These are phyloP conservation scores for Coemansia sp. DNA, from an alignment of 192 early-diverging fungal species.

Conservation along the genomic window DNA sequence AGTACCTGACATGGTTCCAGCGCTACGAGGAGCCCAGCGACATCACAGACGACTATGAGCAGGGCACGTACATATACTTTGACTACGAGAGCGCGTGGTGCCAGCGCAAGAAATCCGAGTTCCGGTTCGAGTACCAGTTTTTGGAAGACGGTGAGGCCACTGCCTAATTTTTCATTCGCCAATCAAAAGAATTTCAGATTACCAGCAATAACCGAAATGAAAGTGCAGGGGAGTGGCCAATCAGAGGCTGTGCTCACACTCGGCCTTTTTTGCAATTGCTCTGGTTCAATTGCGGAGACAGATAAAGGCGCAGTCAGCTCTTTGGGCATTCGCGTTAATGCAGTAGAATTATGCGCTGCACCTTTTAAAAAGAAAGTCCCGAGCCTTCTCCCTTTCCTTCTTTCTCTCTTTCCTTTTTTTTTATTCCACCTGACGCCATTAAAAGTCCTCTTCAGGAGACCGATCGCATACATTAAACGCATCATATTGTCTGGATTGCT, in stretches of 20 bases:
- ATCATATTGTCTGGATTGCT: no score
- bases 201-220: no score
- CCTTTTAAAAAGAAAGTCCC: no score
- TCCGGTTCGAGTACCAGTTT: conserved; percentile 89
- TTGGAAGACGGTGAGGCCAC: conserved; percentile 71
- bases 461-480: conserved; percentile 10
- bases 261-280: no score
- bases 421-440: neutral
- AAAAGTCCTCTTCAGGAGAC: neutral
- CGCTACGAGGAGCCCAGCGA: conserved; percentile 93
- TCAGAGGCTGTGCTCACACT: no score
- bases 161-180: no score
- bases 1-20: conserved; percentile 98
- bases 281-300: no score
- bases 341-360: no score
- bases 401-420: conserved; percentile 3
- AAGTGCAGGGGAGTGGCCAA: no score
- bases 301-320: no score
- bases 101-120: conserved; percentile 94
- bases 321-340: no score
- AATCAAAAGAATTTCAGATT: neutral
- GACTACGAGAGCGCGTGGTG: conserved; percentile 98
- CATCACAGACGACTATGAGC: conserved; percentile 96
- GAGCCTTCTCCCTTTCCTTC: neutral
- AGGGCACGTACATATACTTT: conserved; percentile 98